Evolutionary conservation across 352 stramenopile genomes (phyloP).

Genomic region (Globisporangium echinulatum): DNA sequence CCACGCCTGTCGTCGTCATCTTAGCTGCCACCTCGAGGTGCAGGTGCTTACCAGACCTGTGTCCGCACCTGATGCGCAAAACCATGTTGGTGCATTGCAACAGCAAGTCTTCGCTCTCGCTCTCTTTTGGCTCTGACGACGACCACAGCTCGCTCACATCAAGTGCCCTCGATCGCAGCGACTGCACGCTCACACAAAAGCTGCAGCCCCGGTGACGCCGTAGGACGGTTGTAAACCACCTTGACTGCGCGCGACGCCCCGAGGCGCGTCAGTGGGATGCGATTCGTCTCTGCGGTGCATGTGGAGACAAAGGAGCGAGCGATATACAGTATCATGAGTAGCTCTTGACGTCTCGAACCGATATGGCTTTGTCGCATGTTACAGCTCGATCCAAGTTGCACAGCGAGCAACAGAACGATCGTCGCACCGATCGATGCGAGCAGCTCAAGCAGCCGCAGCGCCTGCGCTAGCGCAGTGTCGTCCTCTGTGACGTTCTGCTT

Average conservation of each 20-base stretch:
- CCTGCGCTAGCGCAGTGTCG: conserved; percentile 28
- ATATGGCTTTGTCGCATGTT: no score
- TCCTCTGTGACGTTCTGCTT: conserved; percentile 17
- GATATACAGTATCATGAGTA: not conserved
- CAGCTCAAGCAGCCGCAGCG: conserved; percentile 43
- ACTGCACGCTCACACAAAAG: conserved; percentile 48
- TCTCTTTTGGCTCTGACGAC: not conserved
- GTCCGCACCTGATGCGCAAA: no score
- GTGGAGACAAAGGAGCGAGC: not conserved
- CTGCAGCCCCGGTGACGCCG: conserved; percentile 27
- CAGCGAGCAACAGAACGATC: not conserved
- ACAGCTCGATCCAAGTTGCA: not conserved
- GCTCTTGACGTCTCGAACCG: no score
- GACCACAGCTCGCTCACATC: conserved; percentile 6
- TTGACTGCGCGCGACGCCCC: conserved; percentile 47
- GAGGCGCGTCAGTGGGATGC: conserved; percentile 44
- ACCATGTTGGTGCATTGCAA: no score
- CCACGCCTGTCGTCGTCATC: no score
- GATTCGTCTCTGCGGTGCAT: conserved; percentile 30
- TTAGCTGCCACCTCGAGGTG: no score
- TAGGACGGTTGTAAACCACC: conserved; percentile 48
- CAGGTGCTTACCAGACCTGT: no score
- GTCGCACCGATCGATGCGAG: conserved; percentile 38
- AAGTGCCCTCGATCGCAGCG: conserved; percentile 53
- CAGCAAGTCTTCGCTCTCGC: no score